A percentile compares a stretch with the other conserved stretches of the same genome.
Conservation (phyloP, 371 early-diverging fungal genomes). For the Choanephora cucurbitarum region DNA sequence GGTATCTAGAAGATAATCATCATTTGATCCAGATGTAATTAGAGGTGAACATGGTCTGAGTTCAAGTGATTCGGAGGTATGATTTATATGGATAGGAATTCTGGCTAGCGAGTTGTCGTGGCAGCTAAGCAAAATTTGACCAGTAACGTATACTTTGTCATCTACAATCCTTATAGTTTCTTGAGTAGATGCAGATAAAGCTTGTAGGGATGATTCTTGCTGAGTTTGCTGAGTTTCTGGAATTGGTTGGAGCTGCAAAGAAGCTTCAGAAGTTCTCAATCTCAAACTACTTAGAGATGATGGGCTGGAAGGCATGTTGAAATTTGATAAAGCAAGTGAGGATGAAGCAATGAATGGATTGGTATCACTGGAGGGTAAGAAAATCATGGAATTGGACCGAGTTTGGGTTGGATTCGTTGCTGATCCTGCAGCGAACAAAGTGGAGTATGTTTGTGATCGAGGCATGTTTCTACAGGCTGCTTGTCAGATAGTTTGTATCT, state of each 20-base stretch:
- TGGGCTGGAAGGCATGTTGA: background rate
- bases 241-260: constrained; percentile 11
- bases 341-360: constrained; percentile 13
- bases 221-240: constrained; percentile 7
- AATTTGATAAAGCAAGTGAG: background rate
- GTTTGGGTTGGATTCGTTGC: background rate
- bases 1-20: constrained; percentile 1
- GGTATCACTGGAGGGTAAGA: background rate
- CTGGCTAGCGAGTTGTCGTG: background rate
- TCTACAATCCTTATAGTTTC: constrained; percentile 3
- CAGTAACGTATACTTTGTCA: background rate
- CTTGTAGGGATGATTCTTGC: background rate
- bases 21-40: background rate
- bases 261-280: background rate
- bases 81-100: background rate
- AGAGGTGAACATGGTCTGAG: constrained; percentile 1
- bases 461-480: constrained; percentile 3
- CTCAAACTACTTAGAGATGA: background rate
- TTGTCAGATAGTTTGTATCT: too few species aligned
- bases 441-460: constrained; percentile 15
- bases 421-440: background rate
- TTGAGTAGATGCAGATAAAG: background rate
- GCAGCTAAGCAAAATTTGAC: constrained; percentile 6
- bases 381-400: constrained; percentile 7
- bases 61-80: background rate